phyloP scores from a whole-genome alignment of 202 grass and related monocot species.

The Bolboschoenoplectus hybrid region DNA sequence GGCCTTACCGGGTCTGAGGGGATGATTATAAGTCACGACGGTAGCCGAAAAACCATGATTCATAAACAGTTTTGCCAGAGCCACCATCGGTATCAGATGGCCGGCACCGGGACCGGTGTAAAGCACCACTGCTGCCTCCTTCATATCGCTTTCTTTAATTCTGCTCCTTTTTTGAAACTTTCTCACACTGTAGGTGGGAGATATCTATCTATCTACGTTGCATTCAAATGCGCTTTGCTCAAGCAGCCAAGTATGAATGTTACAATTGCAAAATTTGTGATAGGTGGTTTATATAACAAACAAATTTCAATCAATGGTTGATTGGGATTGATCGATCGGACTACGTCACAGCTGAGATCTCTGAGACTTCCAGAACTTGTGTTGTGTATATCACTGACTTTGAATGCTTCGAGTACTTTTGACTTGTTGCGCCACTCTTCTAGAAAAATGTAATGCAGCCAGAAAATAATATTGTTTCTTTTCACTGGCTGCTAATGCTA shows the following conservation, averaged over 20 bases:
- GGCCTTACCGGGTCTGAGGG: not conserved
- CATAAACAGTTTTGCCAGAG: slow-evolving; percentile 50
- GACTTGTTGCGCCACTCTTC: not conserved
- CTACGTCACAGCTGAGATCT: no score
- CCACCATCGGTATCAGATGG: slow-evolving; percentile 57
- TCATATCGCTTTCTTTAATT: slow-evolving; percentile 17
- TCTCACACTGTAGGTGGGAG: not conserved
- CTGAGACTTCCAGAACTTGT: no score
- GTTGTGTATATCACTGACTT: no score
- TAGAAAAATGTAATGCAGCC: not conserved
- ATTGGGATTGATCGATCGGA: no score
- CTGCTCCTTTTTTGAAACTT: not conserved
- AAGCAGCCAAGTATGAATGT: no score
- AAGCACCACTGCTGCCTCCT: slow-evolving; percentile 45
- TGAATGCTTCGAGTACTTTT: not conserved
- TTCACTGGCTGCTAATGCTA: no score
- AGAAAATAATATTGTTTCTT: no score
- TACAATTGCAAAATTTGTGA: no score
- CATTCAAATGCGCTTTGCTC: not conserved
- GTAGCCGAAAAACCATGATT: slow-evolving; percentile 44
- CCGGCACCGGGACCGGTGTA: slow-evolving; percentile 40
- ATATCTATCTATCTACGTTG: not conserved
- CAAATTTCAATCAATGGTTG: no score
- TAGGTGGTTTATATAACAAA: no score
- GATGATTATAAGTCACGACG: slow-evolving; percentile 39